A percentile compares a stretch with the other conserved stretches of the same genome.
Conservation (phyloP, 306 rosid genomes). For the Ochetophila trinervis region DNA sequence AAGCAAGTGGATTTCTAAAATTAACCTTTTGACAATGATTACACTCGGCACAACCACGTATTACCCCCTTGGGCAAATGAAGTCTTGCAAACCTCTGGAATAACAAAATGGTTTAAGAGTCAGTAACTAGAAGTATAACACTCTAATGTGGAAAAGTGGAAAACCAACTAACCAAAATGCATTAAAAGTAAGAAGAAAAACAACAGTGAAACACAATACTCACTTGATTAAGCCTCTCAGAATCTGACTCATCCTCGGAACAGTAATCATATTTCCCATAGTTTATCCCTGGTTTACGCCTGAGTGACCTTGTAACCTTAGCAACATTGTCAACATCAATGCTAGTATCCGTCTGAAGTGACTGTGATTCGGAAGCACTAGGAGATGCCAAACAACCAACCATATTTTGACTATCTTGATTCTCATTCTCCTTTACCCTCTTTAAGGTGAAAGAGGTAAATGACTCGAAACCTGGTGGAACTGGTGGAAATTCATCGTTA, state of each 20-base stretch:
- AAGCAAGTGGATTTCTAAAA: slow-evolving; percentile 9
- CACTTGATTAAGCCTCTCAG: slow-evolving; percentile 69
- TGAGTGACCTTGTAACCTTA: slow-evolving; percentile 61
- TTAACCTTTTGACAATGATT: slow-evolving; percentile 80
- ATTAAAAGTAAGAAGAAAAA: slow-evolving; percentile 14
- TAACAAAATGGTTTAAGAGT: slow-evolving; percentile 29
- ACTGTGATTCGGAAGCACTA: slow-evolving; percentile 45
- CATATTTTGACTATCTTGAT: slow-evolving; percentile 38
- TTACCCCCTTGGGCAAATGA: slow-evolving; percentile 73
- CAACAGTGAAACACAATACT: slow-evolving; percentile 32
- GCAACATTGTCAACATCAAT: slow-evolving; percentile 39
- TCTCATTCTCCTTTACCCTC: slow-evolving; percentile 49
- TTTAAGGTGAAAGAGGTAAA: slow-evolving; percentile 59
- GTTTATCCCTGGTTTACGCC: slow-evolving; percentile 67
- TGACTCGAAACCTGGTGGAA: slow-evolving; percentile 98
- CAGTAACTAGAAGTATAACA: slow-evolving; percentile 21
- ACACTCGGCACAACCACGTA: slow-evolving; percentile 93
- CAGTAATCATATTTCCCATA: slow-evolving; percentile 44
- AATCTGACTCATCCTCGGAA: slow-evolving; percentile 63
- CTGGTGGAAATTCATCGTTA: slow-evolving; percentile 85
- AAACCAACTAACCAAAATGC: slow-evolving; percentile 2
- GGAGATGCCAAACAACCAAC: slow-evolving; percentile 45
- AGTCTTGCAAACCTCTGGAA: slow-evolving; percentile 68
- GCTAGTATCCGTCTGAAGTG: slow-evolving; percentile 50
- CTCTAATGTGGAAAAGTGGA: slow-evolving; percentile 13